Conservation (phyloP, 495 filamentous ascomycete species). For the Opeltia flavorubescens region DNA sequence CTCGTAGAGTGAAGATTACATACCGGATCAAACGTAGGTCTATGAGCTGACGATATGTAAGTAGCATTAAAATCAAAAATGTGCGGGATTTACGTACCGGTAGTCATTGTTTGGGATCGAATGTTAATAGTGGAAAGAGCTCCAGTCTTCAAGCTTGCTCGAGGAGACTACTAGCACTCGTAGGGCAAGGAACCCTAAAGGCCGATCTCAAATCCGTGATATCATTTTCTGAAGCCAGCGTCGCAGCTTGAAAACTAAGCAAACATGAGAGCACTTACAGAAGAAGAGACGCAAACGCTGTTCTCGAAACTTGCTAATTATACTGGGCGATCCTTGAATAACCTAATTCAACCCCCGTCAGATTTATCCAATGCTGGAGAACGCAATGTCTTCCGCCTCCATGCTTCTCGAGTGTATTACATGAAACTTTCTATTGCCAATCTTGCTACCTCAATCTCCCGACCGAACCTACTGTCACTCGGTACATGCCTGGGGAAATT, state of each 20-base stretch:
- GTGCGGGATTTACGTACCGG: slow-evolving; percentile 11
- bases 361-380: slow-evolving; percentile 46
- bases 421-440: slow-evolving; percentile 77
- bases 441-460: slow-evolving; percentile 68
- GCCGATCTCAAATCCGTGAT: too few relatives aligned
- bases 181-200: not conserved
- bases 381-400: slow-evolving; percentile 76
- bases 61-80: not conserved
- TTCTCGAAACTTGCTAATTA: slow-evolving; percentile 79
- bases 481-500: slow-evolving; percentile 82
- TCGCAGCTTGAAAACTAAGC: too few relatives aligned
- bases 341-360: slow-evolving; percentile 61
- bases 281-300: slow-evolving; percentile 55
- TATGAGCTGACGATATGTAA: slow-evolving; percentile 12
- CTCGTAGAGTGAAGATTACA: not conserved
- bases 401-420: slow-evolving; percentile 73
- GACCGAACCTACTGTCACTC: slow-evolving; percentile 65
- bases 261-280: slow-evolving; percentile 64
- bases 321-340: slow-evolving; percentile 62
- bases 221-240: too few relatives aligned
- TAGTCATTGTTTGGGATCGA: slow-evolving; percentile 18
- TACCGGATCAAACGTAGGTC: slow-evolving; percentile 19
- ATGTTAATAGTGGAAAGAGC: not conserved
- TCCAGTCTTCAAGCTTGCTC: too few relatives aligned
- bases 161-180: not conserved